These are phyloP conservation scores for Auriscalpium orientale DNA, from an alignment of 768 basidiomycete species.

Conservation along the genomic window DNA sequence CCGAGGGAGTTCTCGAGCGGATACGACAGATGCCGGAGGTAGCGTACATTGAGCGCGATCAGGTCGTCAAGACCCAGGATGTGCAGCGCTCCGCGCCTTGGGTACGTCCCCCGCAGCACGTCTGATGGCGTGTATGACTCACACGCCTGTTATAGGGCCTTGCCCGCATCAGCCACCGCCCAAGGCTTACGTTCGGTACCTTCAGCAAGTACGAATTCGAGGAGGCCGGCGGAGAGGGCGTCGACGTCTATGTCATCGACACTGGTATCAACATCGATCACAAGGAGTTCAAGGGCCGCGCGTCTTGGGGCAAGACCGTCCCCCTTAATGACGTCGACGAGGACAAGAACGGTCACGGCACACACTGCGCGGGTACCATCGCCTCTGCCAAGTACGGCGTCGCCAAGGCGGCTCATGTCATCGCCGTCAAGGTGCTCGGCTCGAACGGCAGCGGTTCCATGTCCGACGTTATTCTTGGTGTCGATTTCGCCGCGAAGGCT, in stretches of 20 bases:
- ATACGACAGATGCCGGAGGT: constrained; percentile 86
- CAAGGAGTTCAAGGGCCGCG: constrained; percentile 82
- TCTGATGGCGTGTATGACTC: constrained; percentile 6
- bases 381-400: constrained; percentile 93
- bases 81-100: constrained; percentile 74
- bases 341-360: constrained; percentile 94
- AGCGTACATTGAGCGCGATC: constrained; percentile 88
- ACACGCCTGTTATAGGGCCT: constrained; percentile 60
- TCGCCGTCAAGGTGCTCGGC: constrained; percentile 93
- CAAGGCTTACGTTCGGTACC: constrained; percentile 65
- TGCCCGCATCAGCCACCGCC: constrained; percentile 87
- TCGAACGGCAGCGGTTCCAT: constrained; percentile 90
- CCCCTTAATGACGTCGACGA: constrained; percentile 76
- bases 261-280: constrained; percentile 88
- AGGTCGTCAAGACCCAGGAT: constrained; percentile 76
- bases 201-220: constrained; percentile 81
- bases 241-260: constrained; percentile 85
- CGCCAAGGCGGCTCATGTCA: constrained; percentile 84
- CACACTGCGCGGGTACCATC: constrained; percentile 94
- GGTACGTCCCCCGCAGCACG: constrained; percentile 43
- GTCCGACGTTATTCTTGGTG: constrained; percentile 89
- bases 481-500: constrained; percentile 61
- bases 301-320: constrained; percentile 89
- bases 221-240: constrained; percentile 73
- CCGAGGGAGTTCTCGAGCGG: constrained; percentile 56